These are phyloP conservation scores for Solanum rostratum DNA, from an alignment of 257 asterid genomes.

Conservation along the genomic window DNA sequence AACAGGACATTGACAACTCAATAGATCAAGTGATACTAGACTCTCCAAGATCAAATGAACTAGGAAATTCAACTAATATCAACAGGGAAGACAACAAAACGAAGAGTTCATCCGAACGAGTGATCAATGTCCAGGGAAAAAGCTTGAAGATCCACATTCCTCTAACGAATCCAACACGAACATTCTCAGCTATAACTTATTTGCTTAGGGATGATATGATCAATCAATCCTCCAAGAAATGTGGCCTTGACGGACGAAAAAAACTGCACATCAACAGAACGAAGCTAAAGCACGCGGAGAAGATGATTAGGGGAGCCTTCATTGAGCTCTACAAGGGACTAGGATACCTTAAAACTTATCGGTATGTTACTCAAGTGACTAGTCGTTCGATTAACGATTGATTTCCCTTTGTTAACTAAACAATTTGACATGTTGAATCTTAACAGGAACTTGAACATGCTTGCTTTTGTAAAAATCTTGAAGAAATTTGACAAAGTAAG, in stretches of 20 bases:
- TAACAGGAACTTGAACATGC: slow-evolving; percentile 78
- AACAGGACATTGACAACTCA: slow-evolving; percentile 34
- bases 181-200: slow-evolving; percentile 68
- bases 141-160: slow-evolving; percentile 69
- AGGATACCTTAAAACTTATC: slow-evolving; percentile 70
- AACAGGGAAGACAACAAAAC: slow-evolving; percentile 28
- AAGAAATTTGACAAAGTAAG: slow-evolving; percentile 95
- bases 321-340: slow-evolving; percentile 84
- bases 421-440: not conserved
- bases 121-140: slow-evolving; percentile 45
- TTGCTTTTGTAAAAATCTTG: slow-evolving; percentile 85
- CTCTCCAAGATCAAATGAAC: slow-evolving; percentile 27
- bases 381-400: not conserved
- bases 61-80: slow-evolving; percentile 30
- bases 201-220: slow-evolving; percentile 74
- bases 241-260: slow-evolving; percentile 33
- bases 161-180: slow-evolving; percentile 59
- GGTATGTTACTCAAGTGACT: slow-evolving; percentile 24
- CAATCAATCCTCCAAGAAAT: slow-evolving; percentile 63
- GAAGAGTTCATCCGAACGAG: slow-evolving; percentile 32
- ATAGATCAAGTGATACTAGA: slow-evolving; percentile 20
- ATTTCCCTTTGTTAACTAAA: not conserved
- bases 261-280: slow-evolving; percentile 51
- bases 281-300: slow-evolving; percentile 77
- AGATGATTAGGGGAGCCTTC: slow-evolving; percentile 82